Evolutionary conservation across 2,329 filamentous ascomycete species (phyloP).

Genomic region (Macrophomina pseudophaseolina): DNA sequence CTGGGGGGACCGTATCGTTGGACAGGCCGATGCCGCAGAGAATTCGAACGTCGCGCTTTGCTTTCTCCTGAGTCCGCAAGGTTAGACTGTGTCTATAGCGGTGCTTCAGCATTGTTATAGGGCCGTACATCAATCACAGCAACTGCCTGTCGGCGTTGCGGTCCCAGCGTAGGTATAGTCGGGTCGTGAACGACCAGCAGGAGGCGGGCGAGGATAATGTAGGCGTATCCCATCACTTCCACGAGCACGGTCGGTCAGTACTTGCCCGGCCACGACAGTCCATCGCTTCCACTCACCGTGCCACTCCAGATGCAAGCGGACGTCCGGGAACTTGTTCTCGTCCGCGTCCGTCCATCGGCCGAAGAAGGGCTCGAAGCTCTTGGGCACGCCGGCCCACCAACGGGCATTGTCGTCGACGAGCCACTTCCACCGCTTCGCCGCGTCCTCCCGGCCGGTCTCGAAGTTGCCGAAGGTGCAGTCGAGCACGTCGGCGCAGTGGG

Average conservation of each 20-base stretch:
- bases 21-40: constrained; percentile 42
- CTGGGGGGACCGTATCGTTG: constrained; percentile 40
- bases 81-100: not conserved
- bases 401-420: constrained; percentile 42
- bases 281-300: constrained; percentile 32
- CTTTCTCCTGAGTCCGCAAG: not conserved
- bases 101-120: not conserved
- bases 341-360: not conserved
- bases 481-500: constrained; percentile 18
- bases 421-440: constrained; percentile 34
- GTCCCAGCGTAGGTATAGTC: constrained; percentile 43
- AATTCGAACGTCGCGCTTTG: constrained; percentile 34
- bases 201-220: constrained; percentile 43
- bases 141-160: constrained; percentile 39
- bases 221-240: constrained; percentile 31
- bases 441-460: not conserved
- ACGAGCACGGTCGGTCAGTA: not conserved
- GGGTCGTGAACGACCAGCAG: constrained; percentile 44
- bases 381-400: constrained; percentile 40
- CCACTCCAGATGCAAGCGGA: constrained; percentile 41
- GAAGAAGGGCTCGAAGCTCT: constrained; percentile 41
- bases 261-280: not conserved
- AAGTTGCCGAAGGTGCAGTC: not conserved
- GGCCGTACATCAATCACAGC: constrained; percentile 36
- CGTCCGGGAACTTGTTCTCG: constrained; percentile 37